Base-by-base conservation (phyloP, 257 asterid species). In the Solanum chiquidenum region DNA sequence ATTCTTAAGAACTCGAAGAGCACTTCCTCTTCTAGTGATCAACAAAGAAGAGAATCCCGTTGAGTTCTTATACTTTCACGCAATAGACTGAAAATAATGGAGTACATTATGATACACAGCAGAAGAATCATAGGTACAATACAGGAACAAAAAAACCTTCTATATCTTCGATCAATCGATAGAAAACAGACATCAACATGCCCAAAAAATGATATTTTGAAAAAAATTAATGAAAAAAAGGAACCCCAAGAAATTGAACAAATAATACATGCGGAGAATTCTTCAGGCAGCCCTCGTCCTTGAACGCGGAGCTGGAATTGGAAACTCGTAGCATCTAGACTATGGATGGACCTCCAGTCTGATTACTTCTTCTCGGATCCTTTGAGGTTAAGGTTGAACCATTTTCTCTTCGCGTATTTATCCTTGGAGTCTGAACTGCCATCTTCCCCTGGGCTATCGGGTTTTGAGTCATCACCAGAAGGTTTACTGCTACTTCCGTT, bases 391-490 rank as follows among this genome's bases (percentile, higher is more conserved):
- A 96, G 96, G 92, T 93, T 93, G 84, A 96, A 95, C 98, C 99
- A 95, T 91, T 94, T 94, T 92, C 93, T 96, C 92, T 91, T 97
- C 5, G 95, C 85, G 34, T 97, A 91, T 87, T 94, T 97, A 87
- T 97, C 99, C 89, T 95, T 97, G 4, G 96, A 91, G 88, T 97
- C 99, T 72, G 99, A 92, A 91, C 96, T 95, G 83, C 99, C 94
- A 85, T 97, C 99, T 66, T 95, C 99, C 42, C 93, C 95, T 27
- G 98, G 95, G 89, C 96, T 93, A 86, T 95, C 98, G 4, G 91
- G 91, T 89, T 89, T 94, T 38, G 87, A 89, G 87, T 96, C 98
- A 21, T 95, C 98, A 0, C 89, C 91, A 2, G 94, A 92, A 44
- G 86, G 29, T 88, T 93, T 96, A 91, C 98, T 95, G 93, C 95